A percentile compares a stretch with the other conserved stretches of the same genome.
Evolutionary conservation across 2,329 filamentous ascomycete species (phyloP).

Genomic region (Eutypella sp.): DNA sequence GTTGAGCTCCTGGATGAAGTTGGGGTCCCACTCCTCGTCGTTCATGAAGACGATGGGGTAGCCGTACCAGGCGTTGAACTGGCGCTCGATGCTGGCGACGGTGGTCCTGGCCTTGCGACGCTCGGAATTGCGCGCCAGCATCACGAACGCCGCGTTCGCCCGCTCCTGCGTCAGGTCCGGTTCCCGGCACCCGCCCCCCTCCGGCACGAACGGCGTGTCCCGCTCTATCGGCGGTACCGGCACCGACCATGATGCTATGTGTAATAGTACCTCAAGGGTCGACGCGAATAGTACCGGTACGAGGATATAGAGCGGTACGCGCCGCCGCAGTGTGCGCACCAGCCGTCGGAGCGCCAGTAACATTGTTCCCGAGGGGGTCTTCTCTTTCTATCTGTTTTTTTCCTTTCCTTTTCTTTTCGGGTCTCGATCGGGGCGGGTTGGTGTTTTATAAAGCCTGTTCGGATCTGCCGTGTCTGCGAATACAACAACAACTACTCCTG

Average conservation of each 20-base stretch:
- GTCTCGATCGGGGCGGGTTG: neutral
- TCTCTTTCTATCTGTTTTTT: neutral
- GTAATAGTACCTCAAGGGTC: constrained; percentile 29
- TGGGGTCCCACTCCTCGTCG: constrained; percentile 36
- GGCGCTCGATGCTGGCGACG: constrained; percentile 35
- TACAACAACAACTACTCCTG: too few species aligned
- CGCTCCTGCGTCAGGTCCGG: constrained; percentile 30
- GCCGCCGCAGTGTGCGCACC: constrained; percentile 21
- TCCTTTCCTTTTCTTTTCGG: neutral
- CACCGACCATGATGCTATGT: constrained; percentile 30
- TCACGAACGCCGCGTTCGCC: constrained; percentile 40
- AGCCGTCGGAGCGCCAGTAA: constrained; percentile 24
- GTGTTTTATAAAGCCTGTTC: too few species aligned
- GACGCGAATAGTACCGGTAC: constrained; percentile 25
- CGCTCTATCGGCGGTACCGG: constrained; percentile 29
- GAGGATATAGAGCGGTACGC: constrained; percentile 24
- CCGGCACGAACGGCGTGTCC: constrained; percentile 34
- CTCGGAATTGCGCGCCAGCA: constrained; percentile 42
- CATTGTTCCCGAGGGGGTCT: too few species aligned
- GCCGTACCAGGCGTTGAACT: constrained; percentile 43
- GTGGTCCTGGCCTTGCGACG: constrained; percentile 34
- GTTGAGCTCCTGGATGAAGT: constrained; percentile 34
- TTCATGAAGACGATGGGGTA: constrained; percentile 44
- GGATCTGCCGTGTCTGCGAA: too few species aligned
- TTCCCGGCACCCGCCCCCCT: constrained; percentile 32